Conservation (phyloP, 441 rosid genomes). For the Pelargonium cotyledonis region DNA sequence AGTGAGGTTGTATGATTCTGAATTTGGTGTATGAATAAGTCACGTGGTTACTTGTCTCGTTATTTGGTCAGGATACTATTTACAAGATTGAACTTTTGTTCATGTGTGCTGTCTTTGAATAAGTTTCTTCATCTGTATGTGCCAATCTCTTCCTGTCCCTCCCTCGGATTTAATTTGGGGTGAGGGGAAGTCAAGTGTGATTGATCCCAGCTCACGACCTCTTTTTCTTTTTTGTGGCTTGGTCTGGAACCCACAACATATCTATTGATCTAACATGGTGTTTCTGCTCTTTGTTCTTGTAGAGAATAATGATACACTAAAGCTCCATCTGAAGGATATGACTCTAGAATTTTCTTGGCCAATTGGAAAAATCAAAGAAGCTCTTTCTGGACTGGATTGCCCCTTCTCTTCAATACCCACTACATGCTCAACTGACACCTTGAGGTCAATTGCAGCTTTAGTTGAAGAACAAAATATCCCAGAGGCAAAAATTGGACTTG, state of each 20-base stretch:
- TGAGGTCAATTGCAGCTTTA: conserved; percentile 43
- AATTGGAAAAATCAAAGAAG: conserved; percentile 46
- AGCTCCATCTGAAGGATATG: conserved; percentile 50
- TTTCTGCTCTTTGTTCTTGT: conserved; percentile 14
- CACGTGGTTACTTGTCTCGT: background rate
- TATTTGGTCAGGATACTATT: background rate
- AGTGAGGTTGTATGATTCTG: background rate
- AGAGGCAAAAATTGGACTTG: conserved; percentile 56
- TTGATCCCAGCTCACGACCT: background rate
- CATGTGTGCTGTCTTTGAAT: background rate
- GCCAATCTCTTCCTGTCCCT: background rate
- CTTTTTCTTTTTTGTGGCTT: background rate
- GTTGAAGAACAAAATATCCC: conserved; percentile 64
- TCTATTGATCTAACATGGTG: conserved; percentile 3
- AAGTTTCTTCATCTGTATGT: background rate
- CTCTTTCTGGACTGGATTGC: conserved; percentile 31
- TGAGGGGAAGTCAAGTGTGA: background rate
- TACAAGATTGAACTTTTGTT: no score
- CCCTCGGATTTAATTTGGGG: background rate
- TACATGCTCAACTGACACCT: conserved; percentile 46
- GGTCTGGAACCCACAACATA: background rate
- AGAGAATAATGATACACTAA: conserved; percentile 48
- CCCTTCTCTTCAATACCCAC: conserved; percentile 42
- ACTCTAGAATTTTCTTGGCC: conserved; percentile 79
- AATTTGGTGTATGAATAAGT: background rate